Evolutionary conservation across 805 yeast genomes (phyloP).

Genomic region (Starmerella khaoyaiensis): DNA sequence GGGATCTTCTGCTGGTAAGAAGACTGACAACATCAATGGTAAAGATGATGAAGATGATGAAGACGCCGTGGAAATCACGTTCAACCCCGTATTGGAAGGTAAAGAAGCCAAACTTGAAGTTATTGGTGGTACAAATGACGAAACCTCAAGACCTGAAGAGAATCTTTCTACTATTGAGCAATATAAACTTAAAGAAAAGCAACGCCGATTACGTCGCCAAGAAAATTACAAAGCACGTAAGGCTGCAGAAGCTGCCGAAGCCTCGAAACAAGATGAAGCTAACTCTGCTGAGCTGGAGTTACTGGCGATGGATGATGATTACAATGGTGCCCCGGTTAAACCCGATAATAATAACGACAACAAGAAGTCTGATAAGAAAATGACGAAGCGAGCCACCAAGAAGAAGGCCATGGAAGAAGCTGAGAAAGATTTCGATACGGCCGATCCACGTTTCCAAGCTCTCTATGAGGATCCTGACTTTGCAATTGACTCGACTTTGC

Average conservation of each 20-base stretch:
- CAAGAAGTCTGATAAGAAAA: slow-evolving; percentile 36
- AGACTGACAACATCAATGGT: background rate
- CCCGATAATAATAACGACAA: slow-evolving; percentile 66
- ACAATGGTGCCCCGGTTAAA: slow-evolving; percentile 46
- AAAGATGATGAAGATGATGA: slow-evolving; percentile 35
- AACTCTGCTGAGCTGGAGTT: slow-evolving; percentile 61
- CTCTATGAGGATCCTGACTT: slow-evolving; percentile 74
- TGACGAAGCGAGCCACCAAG: slow-evolving; percentile 31
- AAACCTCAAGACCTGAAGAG: slow-evolving; percentile 27
- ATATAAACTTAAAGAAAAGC: slow-evolving; percentile 78
- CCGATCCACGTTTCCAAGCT: slow-evolving; percentile 76
- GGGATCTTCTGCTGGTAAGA: background rate
- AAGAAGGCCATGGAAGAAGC: slow-evolving; percentile 36
- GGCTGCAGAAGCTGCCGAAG: slow-evolving; percentile 35
- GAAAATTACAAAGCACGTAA: slow-evolving; percentile 56
- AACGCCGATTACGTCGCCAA: slow-evolving; percentile 75
- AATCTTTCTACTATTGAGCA: slow-evolving; percentile 69
- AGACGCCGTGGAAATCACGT: slow-evolving; percentile 89
- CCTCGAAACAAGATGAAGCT: slow-evolving; percentile 31
- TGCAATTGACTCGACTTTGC: slow-evolving; percentile 86
- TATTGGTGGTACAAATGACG: slow-evolving; percentile 8
- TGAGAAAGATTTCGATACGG: slow-evolving; percentile 49
- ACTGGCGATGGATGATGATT: slow-evolving; percentile 54
- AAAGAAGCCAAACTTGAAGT: slow-evolving; percentile 27
- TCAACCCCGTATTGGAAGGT: slow-evolving; percentile 70